Percentiles rank a stretch among this genome's conserved stretches.
Conservation (phyloP, 2,329 filamentous ascomycete genomes). For the Gnomoniopsis smithogilvyi region DNA sequence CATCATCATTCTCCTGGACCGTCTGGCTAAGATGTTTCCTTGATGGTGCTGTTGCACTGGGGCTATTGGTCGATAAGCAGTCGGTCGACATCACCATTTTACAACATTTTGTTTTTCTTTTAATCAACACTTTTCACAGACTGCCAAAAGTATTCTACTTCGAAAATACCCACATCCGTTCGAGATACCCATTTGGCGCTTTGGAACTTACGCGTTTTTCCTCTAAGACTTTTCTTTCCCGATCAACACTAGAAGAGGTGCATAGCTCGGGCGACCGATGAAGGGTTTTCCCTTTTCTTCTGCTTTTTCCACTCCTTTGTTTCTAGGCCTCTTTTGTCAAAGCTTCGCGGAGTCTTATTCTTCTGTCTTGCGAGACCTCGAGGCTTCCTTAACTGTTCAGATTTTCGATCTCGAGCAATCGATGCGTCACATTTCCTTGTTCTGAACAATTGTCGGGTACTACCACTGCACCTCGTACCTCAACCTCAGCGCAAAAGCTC, state of each 20-base stretch:
- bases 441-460: not conserved
- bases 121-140: not conserved
- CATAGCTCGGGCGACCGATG: conserved; percentile 18
- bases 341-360: conserved; percentile 8
- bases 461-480: not conserved
- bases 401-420: conserved; percentile 3
- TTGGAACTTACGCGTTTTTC: conserved; percentile 10
- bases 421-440: not conserved
- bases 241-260: conserved; percentile 15
- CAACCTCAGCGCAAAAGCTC: not conserved
- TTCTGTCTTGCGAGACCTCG: not conserved
- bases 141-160: not conserved
- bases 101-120: not conserved
- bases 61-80: not conserved
- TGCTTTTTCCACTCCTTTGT: not conserved
- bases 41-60: not conserved
- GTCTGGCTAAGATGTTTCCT: not conserved
- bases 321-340: too few relatives aligned
- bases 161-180: not conserved
- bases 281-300: conserved; percentile 1
- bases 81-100: not conserved
- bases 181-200: conserved; percentile 17
- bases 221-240: conserved; percentile 7
- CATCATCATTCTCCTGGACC: conserved; percentile 4
- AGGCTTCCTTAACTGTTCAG: not conserved